phyloP scores from a whole-genome alignment of 2,329 filamentous ascomycete genomes.

The Fusarium denticulatum region DNA sequence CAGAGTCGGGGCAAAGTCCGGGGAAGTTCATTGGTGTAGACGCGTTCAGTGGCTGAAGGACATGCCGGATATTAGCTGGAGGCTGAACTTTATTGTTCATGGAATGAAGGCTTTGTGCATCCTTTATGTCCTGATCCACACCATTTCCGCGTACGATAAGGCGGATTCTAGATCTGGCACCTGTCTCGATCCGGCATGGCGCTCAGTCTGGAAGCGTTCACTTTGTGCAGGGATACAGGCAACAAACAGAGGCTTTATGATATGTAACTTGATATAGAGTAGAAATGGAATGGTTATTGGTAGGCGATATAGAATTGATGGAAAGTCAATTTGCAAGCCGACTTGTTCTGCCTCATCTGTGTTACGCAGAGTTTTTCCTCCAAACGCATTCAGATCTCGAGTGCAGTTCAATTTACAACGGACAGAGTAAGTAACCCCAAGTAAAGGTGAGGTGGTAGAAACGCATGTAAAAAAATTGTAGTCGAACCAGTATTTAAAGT shows the following conservation, averaged over 20 bases:
- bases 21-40: rapidly evolving
- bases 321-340: no score
- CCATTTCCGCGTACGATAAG: neutral
- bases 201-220: rapidly evolving
- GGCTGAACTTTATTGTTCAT: rapidly evolving
- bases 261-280: no score
- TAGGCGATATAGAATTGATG: neutral
- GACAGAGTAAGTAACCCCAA: no score
- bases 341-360: no score
- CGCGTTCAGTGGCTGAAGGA: neutral
- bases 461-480: no score
- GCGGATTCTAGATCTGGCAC: neutral
- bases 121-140: neutral
- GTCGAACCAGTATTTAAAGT: no score
- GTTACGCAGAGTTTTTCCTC: no score
- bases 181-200: neutral
- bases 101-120: neutral
- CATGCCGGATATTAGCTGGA: no score
- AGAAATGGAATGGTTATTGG: no score
- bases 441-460: no score
- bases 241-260: neutral
- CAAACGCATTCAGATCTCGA: no score
- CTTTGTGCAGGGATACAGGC: rapidly evolving
- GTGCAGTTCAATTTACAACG: no score
- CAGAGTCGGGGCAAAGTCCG: neutral